Conservation (phyloP, 352 stramenopile species). For the Globisporangium alternatum region DNA sequence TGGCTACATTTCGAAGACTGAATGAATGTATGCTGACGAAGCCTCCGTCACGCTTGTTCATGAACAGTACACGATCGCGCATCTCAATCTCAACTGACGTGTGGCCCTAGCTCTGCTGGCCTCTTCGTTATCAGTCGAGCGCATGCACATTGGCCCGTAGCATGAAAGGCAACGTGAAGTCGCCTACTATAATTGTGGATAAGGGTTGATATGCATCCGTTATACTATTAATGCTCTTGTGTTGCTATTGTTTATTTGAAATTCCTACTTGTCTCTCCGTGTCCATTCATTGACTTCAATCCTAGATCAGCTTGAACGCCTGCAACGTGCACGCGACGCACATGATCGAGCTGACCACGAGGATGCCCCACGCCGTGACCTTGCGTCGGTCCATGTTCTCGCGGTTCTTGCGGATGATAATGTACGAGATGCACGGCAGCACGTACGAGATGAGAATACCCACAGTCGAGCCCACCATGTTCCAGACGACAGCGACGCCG, state of each 20-base stretch:
- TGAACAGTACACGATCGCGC: neutral
- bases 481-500: slow-evolving; percentile 85
- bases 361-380: slow-evolving; percentile 71
- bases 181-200: neutral
- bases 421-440: slow-evolving; percentile 84
- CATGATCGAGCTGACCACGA: slow-evolving; percentile 66
- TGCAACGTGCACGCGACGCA: slow-evolving; percentile 77
- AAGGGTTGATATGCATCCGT: neutral
- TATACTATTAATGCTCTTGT: neutral
- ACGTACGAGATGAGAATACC: slow-evolving; percentile 87
- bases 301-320: slow-evolving; percentile 30
- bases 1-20: slow-evolving; percentile 1
- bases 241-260: neutral
- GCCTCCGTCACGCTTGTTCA: slow-evolving; percentile 1
- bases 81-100: neutral
- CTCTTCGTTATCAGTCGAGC: neutral
- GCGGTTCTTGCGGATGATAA: slow-evolving; percentile 77
- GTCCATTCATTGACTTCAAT: neutral
- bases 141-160: neutral
- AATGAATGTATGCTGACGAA: neutral
- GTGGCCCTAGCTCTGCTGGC: neutral
- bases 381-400: slow-evolving; percentile 63
- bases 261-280: neutral
- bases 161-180: neutral
- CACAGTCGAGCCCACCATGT: slow-evolving; percentile 86